These are phyloP conservation scores for Apiotrichum brassicae DNA, from an alignment of 1,284 basidiomycete genomes.

Conservation along the genomic window DNA sequence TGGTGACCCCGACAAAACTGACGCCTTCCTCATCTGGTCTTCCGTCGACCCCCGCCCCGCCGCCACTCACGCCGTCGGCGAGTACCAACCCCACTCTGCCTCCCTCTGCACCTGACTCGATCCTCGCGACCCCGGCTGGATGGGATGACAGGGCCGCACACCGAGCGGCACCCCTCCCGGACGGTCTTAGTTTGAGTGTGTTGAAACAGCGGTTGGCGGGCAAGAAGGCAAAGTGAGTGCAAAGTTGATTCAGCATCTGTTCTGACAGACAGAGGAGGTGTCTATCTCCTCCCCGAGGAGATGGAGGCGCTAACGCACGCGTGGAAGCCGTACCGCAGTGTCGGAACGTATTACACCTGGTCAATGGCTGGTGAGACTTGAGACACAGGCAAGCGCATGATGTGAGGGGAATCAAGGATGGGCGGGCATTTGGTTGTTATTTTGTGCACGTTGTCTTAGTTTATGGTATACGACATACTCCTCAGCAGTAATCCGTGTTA, in stretches of 20 bases:
- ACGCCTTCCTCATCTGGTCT: background rate
- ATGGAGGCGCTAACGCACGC: conserved; percentile 69
- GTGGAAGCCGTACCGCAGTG: conserved; percentile 73
- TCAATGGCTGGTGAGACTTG: conserved; percentile 34
- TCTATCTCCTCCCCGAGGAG: conserved; percentile 69
- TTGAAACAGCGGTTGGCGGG: conserved; percentile 63
- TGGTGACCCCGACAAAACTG: conserved; percentile 8
- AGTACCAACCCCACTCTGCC: conserved; percentile 16
- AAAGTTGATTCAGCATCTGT: background rate
- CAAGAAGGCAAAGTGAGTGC: conserved; percentile 70
- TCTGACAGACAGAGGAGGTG: conserved; percentile 54
- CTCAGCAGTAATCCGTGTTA: too few species aligned
- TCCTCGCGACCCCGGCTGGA: conserved; percentile 7
- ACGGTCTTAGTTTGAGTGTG: conserved; percentile 56
- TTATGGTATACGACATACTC: too few species aligned
- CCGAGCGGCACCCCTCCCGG: conserved; percentile 52
- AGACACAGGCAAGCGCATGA: too few species aligned
- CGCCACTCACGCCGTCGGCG: conserved; percentile 10
- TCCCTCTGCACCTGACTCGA: conserved; percentile 5
- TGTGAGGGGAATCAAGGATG: too few species aligned
- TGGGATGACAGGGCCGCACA: conserved; percentile 20
- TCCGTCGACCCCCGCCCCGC: conserved; percentile 12
- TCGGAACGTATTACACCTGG: conserved; percentile 53
- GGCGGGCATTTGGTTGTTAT: too few species aligned
- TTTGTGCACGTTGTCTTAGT: too few species aligned